phyloP scores from a whole-genome alignment of 2,329 filamentous ascomycete species.

The Ceratocystiopsis minuta region DNA sequence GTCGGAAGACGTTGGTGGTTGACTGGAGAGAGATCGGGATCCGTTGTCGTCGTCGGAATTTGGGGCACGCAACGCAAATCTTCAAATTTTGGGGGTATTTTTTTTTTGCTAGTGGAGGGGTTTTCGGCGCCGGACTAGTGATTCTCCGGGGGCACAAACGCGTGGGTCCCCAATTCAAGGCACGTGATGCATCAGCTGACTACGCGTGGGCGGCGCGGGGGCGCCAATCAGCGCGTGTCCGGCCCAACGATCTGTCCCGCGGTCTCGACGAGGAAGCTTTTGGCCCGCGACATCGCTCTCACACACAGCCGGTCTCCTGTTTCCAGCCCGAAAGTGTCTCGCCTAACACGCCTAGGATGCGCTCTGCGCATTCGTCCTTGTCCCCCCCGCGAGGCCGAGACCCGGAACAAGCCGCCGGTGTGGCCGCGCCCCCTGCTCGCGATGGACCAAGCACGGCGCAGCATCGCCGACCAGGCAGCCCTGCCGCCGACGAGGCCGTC shows the following conservation, averaged over 20 bases:
- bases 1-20: neutral
- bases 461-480: neutral
- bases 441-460: too few relatives aligned
- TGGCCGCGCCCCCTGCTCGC: too few relatives aligned
- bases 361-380: slow-evolving; percentile 23
- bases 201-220: slow-evolving; percentile 6
- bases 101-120: neutral
- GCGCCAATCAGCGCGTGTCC: too few relatives aligned
- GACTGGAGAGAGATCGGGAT: neutral
- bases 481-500: neutral
- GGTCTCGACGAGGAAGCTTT: too few relatives aligned
- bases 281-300: too few relatives aligned
- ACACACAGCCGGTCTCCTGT: too few relatives aligned
- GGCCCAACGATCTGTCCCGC: too few relatives aligned
- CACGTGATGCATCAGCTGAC: slow-evolving; percentile 15
- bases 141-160: slow-evolving; percentile 6
- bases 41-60: neutral
- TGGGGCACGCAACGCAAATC: neutral
- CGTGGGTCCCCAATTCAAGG: neutral
- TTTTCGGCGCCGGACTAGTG: too few relatives aligned
- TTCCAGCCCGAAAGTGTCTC: slow-evolving; percentile 14
- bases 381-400: too few relatives aligned
- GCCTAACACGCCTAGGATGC: slow-evolving; percentile 20
- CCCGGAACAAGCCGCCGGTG: too few relatives aligned
- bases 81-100: neutral